Evolutionary conservation across 768 basidiomycete genomes (phyloP).

Genomic region (Xerocomus brunneocitrinus): DNA sequence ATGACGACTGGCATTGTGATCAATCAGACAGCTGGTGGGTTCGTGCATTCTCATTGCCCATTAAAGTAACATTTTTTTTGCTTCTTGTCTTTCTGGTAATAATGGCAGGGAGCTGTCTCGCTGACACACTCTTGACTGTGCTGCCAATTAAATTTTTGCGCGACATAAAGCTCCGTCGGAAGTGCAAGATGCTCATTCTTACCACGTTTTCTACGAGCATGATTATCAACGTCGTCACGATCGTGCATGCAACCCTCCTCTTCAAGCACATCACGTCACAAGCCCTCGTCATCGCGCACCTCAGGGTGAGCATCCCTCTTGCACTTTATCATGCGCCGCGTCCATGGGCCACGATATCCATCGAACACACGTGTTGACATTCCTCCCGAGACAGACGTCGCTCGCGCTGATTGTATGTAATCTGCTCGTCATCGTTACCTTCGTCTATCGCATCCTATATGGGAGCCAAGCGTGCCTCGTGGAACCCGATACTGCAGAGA

Average conservation of each 20-base stretch:
- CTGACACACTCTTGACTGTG: slow-evolving; percentile 5
- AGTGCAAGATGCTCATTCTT: slow-evolving; percentile 5
- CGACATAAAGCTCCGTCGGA: slow-evolving; percentile 2
- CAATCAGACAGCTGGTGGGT: slow-evolving; percentile 13
- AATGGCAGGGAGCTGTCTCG: slow-evolving; percentile 6
- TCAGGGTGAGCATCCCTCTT: slow-evolving; percentile 6
- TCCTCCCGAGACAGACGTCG: not conserved
- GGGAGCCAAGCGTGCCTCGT: not conserved
- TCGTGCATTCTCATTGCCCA: not conserved
- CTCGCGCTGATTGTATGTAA: slow-evolving; percentile 9
- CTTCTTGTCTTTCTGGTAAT: not conserved
- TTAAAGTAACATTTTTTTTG: not conserved
- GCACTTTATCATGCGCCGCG: not conserved
- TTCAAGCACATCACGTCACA: not conserved
- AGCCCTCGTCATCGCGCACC: slow-evolving; percentile 6
- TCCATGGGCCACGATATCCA: not conserved
- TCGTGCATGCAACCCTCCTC: slow-evolving; percentile 8
- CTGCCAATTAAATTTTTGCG: slow-evolving; percentile 6
- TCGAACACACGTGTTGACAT: not conserved
- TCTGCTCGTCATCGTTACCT: slow-evolving; percentile 10
- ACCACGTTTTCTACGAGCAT: slow-evolving; percentile 14
- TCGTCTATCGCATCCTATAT: slow-evolving; percentile 5
- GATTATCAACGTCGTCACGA: slow-evolving; percentile 12
- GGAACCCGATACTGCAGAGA: not conserved
- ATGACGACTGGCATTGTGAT: not conserved